Evolutionary conservation across 2,329 filamentous ascomycete species (phyloP).

Genomic region (Eurotiales sp.): DNA sequence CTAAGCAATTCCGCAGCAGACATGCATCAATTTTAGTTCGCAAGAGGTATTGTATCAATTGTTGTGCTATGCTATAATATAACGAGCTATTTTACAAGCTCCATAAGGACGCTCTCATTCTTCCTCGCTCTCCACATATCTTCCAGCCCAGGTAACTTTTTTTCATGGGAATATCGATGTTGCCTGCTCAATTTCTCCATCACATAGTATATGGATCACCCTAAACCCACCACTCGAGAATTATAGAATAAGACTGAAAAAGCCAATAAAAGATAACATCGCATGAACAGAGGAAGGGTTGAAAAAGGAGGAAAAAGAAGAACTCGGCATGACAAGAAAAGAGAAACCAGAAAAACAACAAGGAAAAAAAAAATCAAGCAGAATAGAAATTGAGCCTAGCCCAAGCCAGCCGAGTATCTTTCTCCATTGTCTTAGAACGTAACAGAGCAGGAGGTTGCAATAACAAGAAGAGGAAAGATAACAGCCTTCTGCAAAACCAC

Average conservation of each 20-base stretch:
- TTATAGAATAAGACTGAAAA: neutral
- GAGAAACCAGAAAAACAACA: constrained; percentile 17
- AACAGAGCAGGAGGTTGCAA: constrained; percentile 19
- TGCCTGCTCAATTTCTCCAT: neutral
- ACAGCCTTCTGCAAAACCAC: constrained; percentile 7
- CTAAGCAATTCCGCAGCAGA: too few species aligned
- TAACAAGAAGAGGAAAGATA: neutral
- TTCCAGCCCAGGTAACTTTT: neutral
- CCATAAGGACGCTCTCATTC: too few species aligned
- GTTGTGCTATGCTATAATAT: neutral
- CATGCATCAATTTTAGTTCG: too few species aligned
- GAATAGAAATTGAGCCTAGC: constrained; percentile 14
- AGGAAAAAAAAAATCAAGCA: neutral
- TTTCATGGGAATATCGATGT: too few species aligned
- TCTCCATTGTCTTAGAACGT: constrained; percentile 18
- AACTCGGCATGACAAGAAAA: constrained; percentile 25
- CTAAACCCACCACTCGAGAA: neutral
- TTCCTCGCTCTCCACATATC: neutral
- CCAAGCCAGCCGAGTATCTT: constrained; percentile 24
- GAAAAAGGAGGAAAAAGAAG: too few species aligned
- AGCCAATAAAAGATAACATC: constrained; percentile 3
- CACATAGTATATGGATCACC: neutral
- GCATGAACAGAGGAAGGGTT: too few species aligned
- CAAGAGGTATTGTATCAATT: neutral
- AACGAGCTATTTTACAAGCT: neutral